Base-by-base conservation (phyloP, 495 filamentous ascomycete species). In the Penicillium samsonianum region DNA sequence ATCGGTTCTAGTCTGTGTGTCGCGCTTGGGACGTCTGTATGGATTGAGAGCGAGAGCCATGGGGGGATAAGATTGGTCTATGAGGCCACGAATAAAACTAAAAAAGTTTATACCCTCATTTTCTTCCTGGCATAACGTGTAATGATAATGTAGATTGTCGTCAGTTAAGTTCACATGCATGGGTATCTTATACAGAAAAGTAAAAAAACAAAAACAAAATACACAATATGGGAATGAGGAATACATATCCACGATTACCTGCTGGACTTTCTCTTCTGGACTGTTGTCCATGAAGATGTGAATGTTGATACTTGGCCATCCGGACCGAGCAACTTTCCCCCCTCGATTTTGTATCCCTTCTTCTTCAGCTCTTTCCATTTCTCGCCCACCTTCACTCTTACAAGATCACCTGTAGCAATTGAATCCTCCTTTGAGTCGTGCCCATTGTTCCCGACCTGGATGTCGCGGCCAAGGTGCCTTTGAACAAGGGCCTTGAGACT, bases 341-440 rank as follows among this genome's bases (percentile, higher is more conserved):
- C 75, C 42, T 74, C 65, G 8, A 88, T 57, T 14, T 17, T 68
- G 88, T 90, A 96, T 2, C 90, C 90, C 44, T 81, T 70, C 33
- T 62, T 68, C 72, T 80, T 76, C 76, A 92, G 72, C 12, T 61
- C 63, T 57, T 80, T 81, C 88, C 90, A 92, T 56, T 80, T 81
- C 53, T 87, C 77, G 25, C 63, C 73, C 9, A 92, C 80, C 65
- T 82, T 86, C 31, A 81, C 78, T 52, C 89, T 71, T 0, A 95
- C 91, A 56, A 98, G 68, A 52, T 96, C 90, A 0, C 93, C 95
- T 0, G 95, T 91, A 0, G 91, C 89, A 46, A 87, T 75, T 0
- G 95, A 90, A 68, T 99, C 94, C 67, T 98, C 91, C 43, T 84
- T 87, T 19, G 86, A 90, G 68, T 98, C 93, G 62, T 98, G 94